phyloP scores from a whole-genome alignment of 2,329 filamentous ascomycete genomes.

The Venturia pyrina region DNA sequence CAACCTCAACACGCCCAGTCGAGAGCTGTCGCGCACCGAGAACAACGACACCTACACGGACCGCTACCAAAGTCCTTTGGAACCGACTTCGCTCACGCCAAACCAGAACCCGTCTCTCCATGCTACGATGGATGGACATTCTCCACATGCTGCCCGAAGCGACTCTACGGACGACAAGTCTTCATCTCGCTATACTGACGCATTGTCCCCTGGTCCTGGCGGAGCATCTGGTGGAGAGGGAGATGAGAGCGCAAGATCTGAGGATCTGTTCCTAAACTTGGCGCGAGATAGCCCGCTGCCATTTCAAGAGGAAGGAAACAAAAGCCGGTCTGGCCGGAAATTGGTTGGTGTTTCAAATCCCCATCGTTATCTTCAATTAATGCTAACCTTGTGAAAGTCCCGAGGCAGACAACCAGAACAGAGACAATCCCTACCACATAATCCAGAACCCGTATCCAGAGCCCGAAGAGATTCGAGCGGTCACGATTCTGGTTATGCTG shows the following conservation, averaged over 20 bases:
- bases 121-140: conserved; percentile 7
- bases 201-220: not conserved
- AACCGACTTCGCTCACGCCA: not conserved
- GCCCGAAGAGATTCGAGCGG: conserved; percentile 11
- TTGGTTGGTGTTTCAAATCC: conserved; percentile 18
- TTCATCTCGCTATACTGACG: conserved; percentile 7
- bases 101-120: not conserved
- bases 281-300: conserved; percentile 27
- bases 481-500: conserved; percentile 10
- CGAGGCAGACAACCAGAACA: conserved; percentile 8
- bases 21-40: not conserved
- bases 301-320: conserved; percentile 19
- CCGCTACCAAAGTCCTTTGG: not conserved
- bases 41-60: not conserved
- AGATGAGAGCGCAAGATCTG: conserved; percentile 15
- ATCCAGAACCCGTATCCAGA: not conserved
- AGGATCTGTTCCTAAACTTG: conserved; percentile 34
- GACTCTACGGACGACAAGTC: conserved; percentile 14
- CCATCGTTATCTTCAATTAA: not conserved
- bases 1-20: not conserved
- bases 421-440: not conserved
- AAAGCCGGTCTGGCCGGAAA: conserved; percentile 22
- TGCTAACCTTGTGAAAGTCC: not conserved
- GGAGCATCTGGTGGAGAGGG: not conserved
- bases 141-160: not conserved